Percentiles rank a stretch among this genome's conserved stretches.
Evolutionary conservation across 1,284 basidiomycete species (phyloP).

Genomic region (Naganishia cerealis): DNA sequence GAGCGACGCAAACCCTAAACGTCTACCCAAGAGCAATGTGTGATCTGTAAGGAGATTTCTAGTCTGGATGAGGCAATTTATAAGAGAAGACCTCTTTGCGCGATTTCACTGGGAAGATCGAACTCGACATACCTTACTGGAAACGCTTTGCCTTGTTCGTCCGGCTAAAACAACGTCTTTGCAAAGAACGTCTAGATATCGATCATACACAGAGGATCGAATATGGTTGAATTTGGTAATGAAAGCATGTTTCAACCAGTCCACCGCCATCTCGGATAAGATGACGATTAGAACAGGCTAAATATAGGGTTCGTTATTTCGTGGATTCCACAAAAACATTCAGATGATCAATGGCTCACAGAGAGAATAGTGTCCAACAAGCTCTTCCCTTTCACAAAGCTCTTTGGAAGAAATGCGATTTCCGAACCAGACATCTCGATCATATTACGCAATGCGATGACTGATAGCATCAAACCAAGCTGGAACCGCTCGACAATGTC

Average conservation of each 20-base stretch:
- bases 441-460: conserved; percentile 90
- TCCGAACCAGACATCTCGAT: conserved; percentile 91
- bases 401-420: conserved; percentile 76
- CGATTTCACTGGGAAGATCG: neutral
- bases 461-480: conserved; percentile 81
- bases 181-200: conserved; percentile 94
- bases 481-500: conserved; percentile 99
- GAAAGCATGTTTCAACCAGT: conserved; percentile 99
- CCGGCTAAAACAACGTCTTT: conserved; percentile 85
- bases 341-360: conserved; percentile 57
- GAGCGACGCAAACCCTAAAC: conserved; percentile 88
- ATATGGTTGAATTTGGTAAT: conserved; percentile 97
- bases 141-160: conserved; percentile 62
- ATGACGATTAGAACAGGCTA: conserved; percentile 90
- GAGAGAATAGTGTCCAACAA: conserved; percentile 78
- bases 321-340: neutral
- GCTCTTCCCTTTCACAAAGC: conserved; percentile 77
- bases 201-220: conserved; percentile 88
- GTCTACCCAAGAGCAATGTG: conserved; percentile 63
- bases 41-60: conserved; percentile 24
- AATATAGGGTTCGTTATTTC: neutral
- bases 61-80: neutral
- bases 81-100: conserved; percentile 2
- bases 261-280: conserved; percentile 87
- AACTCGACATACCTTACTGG: conserved; percentile 63